Conservation (phyloP, 1,284 basidiomycete species). For the Rhodofomes roseus region DNA sequence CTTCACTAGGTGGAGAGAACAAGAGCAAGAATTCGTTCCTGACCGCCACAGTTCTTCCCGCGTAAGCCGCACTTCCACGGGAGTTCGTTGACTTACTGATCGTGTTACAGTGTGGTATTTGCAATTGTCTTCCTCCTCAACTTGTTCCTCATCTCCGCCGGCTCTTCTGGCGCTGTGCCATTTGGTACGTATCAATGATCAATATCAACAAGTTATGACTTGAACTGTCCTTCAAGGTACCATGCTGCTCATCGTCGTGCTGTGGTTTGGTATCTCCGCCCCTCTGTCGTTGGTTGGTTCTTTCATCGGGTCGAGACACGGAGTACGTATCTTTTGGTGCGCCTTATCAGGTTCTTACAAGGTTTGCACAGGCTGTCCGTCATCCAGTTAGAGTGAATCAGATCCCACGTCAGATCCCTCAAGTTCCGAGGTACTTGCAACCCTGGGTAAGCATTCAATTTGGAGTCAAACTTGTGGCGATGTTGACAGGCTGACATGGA, state of each 20-base stretch:
- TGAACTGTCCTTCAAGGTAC: constrained; percentile 50
- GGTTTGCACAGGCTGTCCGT: constrained; percentile 48
- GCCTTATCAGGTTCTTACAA: not conserved
- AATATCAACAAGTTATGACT: not conserved
- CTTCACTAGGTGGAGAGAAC: constrained; percentile 78
- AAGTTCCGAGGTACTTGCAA: constrained; percentile 77
- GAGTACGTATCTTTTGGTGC: constrained; percentile 47
- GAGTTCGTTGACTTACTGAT: not conserved
- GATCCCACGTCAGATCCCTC: constrained; percentile 91
- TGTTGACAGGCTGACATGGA: constrained; percentile 8
- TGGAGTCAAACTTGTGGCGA: not conserved
- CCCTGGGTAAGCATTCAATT: constrained; percentile 54
- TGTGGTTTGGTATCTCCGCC: constrained; percentile 97
- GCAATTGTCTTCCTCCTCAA: constrained; percentile 82
- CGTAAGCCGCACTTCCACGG: constrained; percentile 39
- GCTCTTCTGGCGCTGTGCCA: constrained; percentile 93
- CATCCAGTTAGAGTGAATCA: constrained; percentile 89
- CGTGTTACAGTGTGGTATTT: constrained; percentile 63
- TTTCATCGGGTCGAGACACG: constrained; percentile 83
- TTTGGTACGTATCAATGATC: constrained; percentile 54
- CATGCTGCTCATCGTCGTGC: constrained; percentile 80
- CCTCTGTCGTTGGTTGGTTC: constrained; percentile 75
- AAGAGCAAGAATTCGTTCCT: constrained; percentile 83
- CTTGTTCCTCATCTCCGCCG: constrained; percentile 80
- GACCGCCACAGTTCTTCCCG: constrained; percentile 88